A percentile compares a stretch with the other conserved stretches of the same genome.
phyloP scores from a whole-genome alignment of 2,329 filamentous ascomycete genomes.

The Botrytis galanthina region DNA sequence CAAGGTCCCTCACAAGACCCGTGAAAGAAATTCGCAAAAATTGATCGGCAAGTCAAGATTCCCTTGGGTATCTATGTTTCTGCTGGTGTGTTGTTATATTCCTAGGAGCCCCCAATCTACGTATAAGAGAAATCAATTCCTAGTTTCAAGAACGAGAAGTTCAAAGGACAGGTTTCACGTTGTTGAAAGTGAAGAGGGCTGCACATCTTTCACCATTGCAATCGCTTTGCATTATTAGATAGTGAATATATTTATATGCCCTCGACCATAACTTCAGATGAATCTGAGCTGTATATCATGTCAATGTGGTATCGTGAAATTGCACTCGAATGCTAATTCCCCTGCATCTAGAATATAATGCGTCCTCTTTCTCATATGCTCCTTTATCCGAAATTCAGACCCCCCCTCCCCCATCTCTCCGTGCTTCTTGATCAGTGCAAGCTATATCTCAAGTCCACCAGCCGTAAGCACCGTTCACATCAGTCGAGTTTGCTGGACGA shows the following conservation, averaged over 20 bases:
- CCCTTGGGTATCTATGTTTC: background rate
- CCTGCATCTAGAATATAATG: background rate
- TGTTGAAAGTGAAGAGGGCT: no score
- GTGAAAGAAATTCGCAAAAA: background rate
- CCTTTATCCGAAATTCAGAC: background rate
- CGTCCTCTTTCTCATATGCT: no score
- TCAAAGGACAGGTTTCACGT: background rate
- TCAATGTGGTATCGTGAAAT: no score
- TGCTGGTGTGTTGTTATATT: background rate
- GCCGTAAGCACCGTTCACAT: background rate
- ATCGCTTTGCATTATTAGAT: background rate
- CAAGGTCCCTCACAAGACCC: background rate
- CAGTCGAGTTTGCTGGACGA: background rate
- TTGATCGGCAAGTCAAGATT: background rate
- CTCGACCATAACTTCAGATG: background rate
- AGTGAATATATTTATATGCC: background rate
- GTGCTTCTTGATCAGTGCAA: background rate
- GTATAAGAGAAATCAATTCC: background rate
- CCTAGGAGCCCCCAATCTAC: background rate
- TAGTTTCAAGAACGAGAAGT: background rate
- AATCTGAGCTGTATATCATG: background rate
- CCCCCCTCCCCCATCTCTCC: background rate
- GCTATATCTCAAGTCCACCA: background rate
- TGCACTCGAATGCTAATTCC: background rate
- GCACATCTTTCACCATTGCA: background rate